Percentiles rank a stretch among this genome's conserved stretches.
Evolutionary conservation across 163 green algal genomes (phyloP).

Genomic region (Chloromonas sp.): DNA sequence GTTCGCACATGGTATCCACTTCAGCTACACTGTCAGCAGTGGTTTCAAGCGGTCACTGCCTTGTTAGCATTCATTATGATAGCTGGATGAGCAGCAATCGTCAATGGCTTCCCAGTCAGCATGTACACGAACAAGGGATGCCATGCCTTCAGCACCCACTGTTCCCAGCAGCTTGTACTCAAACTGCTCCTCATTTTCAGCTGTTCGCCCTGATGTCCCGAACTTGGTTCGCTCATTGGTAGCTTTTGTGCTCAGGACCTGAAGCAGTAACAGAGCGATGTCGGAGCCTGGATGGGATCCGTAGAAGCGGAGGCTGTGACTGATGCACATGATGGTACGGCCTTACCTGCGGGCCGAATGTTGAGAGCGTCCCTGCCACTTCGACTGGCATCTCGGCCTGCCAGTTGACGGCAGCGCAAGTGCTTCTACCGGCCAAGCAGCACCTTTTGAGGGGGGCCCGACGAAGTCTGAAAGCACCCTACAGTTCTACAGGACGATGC

Average conservation of each 20-base stretch:
- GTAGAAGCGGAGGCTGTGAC: no score
- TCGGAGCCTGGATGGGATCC: no score
- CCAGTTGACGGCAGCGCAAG: no score
- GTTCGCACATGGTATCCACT: no score
- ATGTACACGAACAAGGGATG: not conserved
- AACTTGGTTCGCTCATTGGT: constrained; percentile 22
- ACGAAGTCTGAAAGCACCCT: no score
- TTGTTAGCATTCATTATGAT: no score
- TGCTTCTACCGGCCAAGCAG: no score
- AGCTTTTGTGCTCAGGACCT: constrained; percentile 9
- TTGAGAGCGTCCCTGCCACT: not conserved
- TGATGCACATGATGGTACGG: not conserved
- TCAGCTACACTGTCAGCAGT: no score
- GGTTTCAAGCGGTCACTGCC: no score
- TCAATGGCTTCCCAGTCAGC: not conserved
- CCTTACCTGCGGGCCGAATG: not conserved
- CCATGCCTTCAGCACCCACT: constrained; percentile 1
- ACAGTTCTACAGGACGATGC: no score
- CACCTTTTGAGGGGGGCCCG: no score
- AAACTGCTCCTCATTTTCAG: not conserved
- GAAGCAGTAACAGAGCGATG: no score
- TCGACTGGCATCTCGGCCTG: not conserved
- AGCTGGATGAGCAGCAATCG: not conserved
- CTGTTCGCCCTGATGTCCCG: constrained; percentile 6
- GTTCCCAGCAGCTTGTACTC: not conserved